Percentiles rank a stretch among this genome's conserved stretches.
Evolutionary conservation across 306 rosid species (phyloP).

Genomic region (Castanospermum australe): DNA sequence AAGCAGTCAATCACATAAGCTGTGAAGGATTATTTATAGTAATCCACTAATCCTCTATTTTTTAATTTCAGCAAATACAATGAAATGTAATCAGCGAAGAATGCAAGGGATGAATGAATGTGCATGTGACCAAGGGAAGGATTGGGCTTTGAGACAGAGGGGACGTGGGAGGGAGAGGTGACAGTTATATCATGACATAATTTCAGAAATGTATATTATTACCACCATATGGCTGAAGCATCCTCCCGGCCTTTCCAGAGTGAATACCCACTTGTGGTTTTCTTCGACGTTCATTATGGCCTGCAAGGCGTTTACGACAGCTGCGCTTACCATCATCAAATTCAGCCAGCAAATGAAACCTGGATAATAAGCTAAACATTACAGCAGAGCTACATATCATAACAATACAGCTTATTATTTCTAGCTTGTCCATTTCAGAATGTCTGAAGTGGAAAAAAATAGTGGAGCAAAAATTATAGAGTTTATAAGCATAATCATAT

Average conservation of each 20-base stretch:
- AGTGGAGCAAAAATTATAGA: neutral
- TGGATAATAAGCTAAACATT: conserved; percentile 46
- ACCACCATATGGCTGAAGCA: conserved; percentile 74
- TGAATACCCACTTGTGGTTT: conserved; percentile 68
- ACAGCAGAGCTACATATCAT: conserved; percentile 26
- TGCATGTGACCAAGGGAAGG: neutral
- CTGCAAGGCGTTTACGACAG: conserved; percentile 92
- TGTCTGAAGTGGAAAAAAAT: neutral
- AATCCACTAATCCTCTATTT: neutral
- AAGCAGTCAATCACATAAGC: neutral
- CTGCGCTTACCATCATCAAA: conserved; percentile 96
- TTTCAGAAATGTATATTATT: conserved; percentile 21
- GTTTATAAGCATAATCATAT: conserved; percentile 3
- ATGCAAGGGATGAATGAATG: conserved; percentile 4
- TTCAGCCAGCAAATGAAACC: conserved; percentile 90
- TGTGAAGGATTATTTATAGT: neutral
- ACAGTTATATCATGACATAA: conserved; percentile 5
- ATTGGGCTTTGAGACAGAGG: neutral
- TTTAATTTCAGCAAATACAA: neutral
- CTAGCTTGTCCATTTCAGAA: neutral
- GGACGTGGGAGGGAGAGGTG: neutral
- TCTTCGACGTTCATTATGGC: conserved; percentile 88
- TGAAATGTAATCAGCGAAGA: neutral
- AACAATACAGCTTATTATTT: conserved; percentile 20
- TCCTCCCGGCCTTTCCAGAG: conserved; percentile 57